Percentiles rank a stretch among this genome's conserved stretches.
Evolutionary conservation across 2,329 filamentous ascomycete genomes (phyloP).

Genomic region (Claviceps citrina): DNA sequence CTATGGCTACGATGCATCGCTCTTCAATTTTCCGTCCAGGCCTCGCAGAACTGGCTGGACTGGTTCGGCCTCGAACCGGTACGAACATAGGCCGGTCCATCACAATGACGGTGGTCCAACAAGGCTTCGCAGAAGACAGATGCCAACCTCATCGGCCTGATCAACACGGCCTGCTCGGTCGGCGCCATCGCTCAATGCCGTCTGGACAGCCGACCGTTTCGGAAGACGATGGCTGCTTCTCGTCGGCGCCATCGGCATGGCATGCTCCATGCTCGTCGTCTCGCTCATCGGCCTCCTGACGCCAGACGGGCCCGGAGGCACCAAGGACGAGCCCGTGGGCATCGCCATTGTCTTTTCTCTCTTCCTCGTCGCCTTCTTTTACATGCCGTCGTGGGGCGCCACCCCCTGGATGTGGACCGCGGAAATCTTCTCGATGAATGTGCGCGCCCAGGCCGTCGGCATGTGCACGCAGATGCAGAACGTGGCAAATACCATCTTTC

Average conservation of each 20-base stretch:
- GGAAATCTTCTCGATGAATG: background rate
- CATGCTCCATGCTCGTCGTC: background rate
- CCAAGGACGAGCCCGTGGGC: background rate
- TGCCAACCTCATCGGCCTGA: too few species aligned
- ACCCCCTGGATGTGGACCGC: background rate
- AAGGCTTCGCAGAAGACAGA: too few species aligned
- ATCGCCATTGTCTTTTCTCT: background rate
- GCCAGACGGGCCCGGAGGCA: background rate
- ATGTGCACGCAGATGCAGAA: background rate
- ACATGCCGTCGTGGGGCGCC: background rate
- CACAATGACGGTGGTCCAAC: too few species aligned
- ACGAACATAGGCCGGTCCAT: too few species aligned
- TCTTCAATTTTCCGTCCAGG: too few species aligned
- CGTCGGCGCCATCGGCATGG: too few species aligned
- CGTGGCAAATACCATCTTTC: background rate
- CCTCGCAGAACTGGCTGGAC: too few species aligned
- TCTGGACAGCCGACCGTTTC: background rate
- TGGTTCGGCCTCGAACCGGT: too few species aligned
- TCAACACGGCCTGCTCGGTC: too few species aligned
- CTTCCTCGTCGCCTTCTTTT: background rate
- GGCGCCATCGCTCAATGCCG: too few species aligned
- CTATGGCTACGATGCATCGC: too few species aligned
- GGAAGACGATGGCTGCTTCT: background rate
- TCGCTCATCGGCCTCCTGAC: background rate
- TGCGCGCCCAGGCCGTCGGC: too few species aligned